These are phyloP conservation scores for Rhizopogon roseolus DNA, from an alignment of 768 basidiomycete species.

Conservation along the genomic window DNA sequence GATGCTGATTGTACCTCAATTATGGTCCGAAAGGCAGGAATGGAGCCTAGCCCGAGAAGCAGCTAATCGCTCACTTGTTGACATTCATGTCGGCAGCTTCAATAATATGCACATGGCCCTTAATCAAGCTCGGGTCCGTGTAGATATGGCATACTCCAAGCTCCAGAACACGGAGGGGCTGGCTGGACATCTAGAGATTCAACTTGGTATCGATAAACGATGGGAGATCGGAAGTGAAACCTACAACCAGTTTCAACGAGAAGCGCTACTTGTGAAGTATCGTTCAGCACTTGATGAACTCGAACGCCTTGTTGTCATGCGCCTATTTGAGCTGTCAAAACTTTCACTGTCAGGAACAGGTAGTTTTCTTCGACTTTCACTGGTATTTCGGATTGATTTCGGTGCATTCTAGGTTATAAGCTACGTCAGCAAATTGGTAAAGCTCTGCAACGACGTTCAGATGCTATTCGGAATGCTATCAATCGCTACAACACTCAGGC, in stretches of 20 bases:
- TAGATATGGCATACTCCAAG: background rate
- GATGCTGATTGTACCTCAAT: too few species aligned
- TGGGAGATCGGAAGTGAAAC: background rate
- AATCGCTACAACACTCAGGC: slow-evolving; percentile 21
- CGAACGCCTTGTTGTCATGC: slow-evolving; percentile 24
- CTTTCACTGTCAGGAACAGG: slow-evolving; percentile 9
- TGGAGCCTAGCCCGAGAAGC: background rate
- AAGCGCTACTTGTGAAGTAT: slow-evolving; percentile 1
- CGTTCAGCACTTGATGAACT: slow-evolving; percentile 16
- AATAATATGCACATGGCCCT: background rate
- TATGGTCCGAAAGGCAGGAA: too few species aligned
- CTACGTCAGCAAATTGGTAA: slow-evolving; percentile 28
- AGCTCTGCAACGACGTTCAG: slow-evolving; percentile 16
- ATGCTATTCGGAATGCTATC: slow-evolving; percentile 24
- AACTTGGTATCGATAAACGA: background rate
- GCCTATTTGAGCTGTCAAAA: slow-evolving; percentile 26
- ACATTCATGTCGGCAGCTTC: background rate
- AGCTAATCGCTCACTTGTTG: background rate
- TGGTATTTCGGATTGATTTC: too few species aligned
- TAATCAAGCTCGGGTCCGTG: background rate
- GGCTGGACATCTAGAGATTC: background rate
- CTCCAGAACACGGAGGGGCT: slow-evolving; percentile 2
- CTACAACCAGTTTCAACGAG: background rate
- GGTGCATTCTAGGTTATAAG: slow-evolving; percentile 21
- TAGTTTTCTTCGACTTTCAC: background rate